Percentiles rank a stretch among this genome's conserved stretches.
Evolutionary conservation across 805 yeast genomes (phyloP).

Genomic region (Diddensiella caesifluorescens): DNA sequence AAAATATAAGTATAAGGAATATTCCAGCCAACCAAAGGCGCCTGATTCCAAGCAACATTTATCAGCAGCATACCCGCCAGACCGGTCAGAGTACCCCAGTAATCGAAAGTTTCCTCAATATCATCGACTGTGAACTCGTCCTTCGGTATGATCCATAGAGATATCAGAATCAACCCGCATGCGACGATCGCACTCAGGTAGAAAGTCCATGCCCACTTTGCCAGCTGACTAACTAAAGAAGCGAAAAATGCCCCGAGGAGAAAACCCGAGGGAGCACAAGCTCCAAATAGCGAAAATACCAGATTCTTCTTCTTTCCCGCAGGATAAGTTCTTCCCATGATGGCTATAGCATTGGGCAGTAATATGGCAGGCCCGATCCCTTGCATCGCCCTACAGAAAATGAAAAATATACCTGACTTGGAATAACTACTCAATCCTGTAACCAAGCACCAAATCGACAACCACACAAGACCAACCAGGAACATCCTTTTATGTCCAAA

Average conservation of each 20-base stretch:
- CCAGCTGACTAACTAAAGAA: constrained; percentile 41
- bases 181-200: constrained; percentile 43
- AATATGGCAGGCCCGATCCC: constrained; percentile 60
- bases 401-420: constrained; percentile 25
- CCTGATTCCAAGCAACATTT: constrained; percentile 71
- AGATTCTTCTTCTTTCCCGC: constrained; percentile 47
- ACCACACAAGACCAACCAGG: constrained; percentile 51
- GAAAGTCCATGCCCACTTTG: constrained; percentile 55
- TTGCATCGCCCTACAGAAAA: constrained; percentile 51
- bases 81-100: constrained; percentile 52
- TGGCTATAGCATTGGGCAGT: constrained; percentile 57
- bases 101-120: constrained; percentile 37
- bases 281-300: constrained; percentile 54
- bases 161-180: constrained; percentile 29
- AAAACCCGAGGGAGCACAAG: constrained; percentile 60
- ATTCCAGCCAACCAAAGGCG: constrained; percentile 66
- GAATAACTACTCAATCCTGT: constrained; percentile 53
- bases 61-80: constrained; percentile 55
- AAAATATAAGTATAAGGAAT: constrained; percentile 52
- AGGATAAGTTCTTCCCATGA: constrained; percentile 40
- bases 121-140: constrained; percentile 15
- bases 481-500: constrained; percentile 57
- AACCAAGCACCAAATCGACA: constrained; percentile 52
- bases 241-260: constrained; percentile 50
- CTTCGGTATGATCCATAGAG: background rate